A percentile compares a stretch with the other conserved stretches of the same genome.
phyloP scores from a whole-genome alignment of 805 yeast species.

The Lachancea fermentati region DNA sequence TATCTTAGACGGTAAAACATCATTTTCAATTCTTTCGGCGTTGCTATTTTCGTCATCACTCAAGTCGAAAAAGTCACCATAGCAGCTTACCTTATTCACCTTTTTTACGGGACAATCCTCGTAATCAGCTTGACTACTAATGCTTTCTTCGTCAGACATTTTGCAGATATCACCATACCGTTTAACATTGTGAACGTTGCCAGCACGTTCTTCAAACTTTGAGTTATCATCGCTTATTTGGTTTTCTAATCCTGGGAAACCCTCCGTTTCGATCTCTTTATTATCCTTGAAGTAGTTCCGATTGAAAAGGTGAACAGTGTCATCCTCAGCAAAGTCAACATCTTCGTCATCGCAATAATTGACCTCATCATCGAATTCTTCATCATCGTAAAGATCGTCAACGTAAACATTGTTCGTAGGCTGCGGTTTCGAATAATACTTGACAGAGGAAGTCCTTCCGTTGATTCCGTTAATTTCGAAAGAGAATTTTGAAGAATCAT shows the following conservation, averaged over 20 bases:
- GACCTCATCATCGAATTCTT: slow-evolving; percentile 39
- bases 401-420: slow-evolving; percentile 33
- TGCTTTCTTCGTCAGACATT: slow-evolving; percentile 8
- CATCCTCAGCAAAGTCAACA: slow-evolving; percentile 30
- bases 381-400: slow-evolving; percentile 37
- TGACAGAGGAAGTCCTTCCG: slow-evolving; percentile 50
- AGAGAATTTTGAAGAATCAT: slow-evolving; percentile 37
- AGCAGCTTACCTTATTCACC: slow-evolving; percentile 2
- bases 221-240: slow-evolving; percentile 2
- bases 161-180: slow-evolving; percentile 11
- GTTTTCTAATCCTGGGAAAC: neutral
- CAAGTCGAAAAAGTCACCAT: slow-evolving; percentile 11
- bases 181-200: neutral
- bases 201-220: neutral
- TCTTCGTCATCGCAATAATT: slow-evolving; percentile 33
- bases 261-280: neutral
- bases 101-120: slow-evolving; percentile 1
- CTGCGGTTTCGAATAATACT: slow-evolving; percentile 40
- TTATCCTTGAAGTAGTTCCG: slow-evolving; percentile 17
- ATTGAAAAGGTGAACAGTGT: slow-evolving; percentile 29
- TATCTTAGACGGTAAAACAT: too few species aligned
- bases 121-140: slow-evolving; percentile 1
- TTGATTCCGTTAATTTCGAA: slow-evolving; percentile 43
- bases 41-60: slow-evolving; percentile 8
- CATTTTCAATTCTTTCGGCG: neutral